Percentiles rank a stretch among this genome's conserved stretches.
phyloP scores from a whole-genome alignment of 2,329 filamentous ascomycete species.

The Juglanconis sp. region DNA sequence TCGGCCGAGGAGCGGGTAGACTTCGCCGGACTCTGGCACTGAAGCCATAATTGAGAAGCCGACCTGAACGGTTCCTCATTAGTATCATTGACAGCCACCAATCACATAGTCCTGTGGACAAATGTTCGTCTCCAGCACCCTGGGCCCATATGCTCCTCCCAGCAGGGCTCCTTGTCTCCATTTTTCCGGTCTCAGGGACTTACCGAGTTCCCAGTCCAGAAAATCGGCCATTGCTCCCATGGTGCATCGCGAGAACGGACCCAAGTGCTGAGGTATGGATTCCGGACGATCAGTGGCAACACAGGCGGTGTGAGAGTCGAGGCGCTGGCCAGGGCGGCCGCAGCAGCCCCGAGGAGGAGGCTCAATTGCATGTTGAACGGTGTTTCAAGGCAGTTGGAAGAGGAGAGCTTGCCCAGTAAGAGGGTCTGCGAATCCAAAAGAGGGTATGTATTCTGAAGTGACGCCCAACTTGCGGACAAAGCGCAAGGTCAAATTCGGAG shows the following conservation, averaged over 20 bases:
- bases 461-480: background rate
- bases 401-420: background rate
- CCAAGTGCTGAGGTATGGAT: conserved; percentile 60
- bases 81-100: background rate
- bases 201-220: conserved; percentile 32
- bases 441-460: background rate
- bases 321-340: conserved; percentile 38
- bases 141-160: background rate
- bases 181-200: background rate
- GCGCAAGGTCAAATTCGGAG: background rate
- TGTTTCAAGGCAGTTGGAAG: background rate
- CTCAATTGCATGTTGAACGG: conserved; percentile 26
- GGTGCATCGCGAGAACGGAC: conserved; percentile 66
- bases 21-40: conserved; percentile 37
- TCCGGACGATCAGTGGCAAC: conserved; percentile 55
- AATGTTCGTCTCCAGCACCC: background rate
- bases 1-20: conserved; percentile 50
- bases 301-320: conserved; percentile 55
- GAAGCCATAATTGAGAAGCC: conserved; percentile 50
- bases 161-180: background rate
- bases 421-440: background rate
- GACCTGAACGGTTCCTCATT: conserved; percentile 29
- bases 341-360: conserved; percentile 31
- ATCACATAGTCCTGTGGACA: background rate
- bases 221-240: conserved; percentile 81